phyloP scores from a whole-genome alignment of 169 alveolate genomes.

The Eimeria maxima region DNA sequence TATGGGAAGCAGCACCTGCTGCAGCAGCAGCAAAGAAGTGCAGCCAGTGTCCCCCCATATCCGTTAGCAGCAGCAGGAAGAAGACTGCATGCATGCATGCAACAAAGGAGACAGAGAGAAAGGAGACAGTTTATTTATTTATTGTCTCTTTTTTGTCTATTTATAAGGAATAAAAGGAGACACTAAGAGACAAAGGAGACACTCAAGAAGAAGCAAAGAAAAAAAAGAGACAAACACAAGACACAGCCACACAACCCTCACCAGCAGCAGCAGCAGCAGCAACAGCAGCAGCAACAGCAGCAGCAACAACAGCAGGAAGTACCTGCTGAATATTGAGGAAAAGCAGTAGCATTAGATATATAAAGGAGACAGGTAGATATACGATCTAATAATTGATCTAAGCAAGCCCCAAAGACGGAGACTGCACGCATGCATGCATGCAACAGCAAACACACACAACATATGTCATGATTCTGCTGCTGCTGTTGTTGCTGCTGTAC shows the following conservation, averaged over 20 bases:
- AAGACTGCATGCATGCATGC: slow-evolving; percentile 57
- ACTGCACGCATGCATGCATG: no score
- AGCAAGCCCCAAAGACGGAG: slow-evolving; percentile 80
- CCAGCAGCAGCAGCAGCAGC: no score
- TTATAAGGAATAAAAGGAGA: no score
- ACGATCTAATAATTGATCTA: slow-evolving; percentile 81
- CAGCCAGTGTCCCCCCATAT: slow-evolving; percentile 84
- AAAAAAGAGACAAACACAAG: no score
- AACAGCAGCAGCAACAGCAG: no score
- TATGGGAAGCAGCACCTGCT: slow-evolving; percentile 70
- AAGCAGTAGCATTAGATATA: slow-evolving; percentile 37
- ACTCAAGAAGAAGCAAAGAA: no score
- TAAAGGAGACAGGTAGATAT: slow-evolving; percentile 80
- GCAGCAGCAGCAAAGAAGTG: slow-evolving; percentile 79
- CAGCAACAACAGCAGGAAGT: no score
- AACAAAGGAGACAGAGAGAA: neutral
- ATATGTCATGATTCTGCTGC: neutral
- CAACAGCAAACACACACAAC: slow-evolving; percentile 35
- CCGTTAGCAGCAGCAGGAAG: slow-evolving; percentile 66
- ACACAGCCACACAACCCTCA: no score
- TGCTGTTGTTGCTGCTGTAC: no score
- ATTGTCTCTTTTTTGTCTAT: no score
- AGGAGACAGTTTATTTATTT: no score
- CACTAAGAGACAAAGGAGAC: no score
- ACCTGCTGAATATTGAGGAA: slow-evolving; percentile 68